Evolutionary conservation across 331 rosid species (phyloP).

Genomic region (Stylosanthes scabra): DNA sequence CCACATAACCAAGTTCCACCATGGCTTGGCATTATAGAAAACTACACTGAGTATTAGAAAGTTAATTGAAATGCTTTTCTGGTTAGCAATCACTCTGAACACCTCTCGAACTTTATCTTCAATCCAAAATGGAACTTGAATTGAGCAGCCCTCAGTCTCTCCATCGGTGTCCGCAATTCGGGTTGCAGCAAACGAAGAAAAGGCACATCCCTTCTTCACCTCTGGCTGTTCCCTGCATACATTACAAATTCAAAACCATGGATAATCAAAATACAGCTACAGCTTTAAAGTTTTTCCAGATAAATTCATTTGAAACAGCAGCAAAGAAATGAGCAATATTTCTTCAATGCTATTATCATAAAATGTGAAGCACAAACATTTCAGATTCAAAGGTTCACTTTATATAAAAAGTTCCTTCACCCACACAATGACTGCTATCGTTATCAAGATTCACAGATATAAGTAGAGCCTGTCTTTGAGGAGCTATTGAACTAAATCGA

Average conservation of each 20-base stretch:
- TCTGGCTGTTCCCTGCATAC: constrained; percentile 87
- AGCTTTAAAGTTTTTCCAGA: neutral
- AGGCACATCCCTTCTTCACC: constrained; percentile 97
- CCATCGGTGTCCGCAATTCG: constrained; percentile 89
- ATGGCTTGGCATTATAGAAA: no score
- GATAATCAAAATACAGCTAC: constrained; percentile 20
- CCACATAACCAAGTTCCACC: neutral
- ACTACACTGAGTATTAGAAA: no score
- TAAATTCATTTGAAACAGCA: constrained; percentile 6
- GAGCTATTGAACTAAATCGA: constrained; percentile 19
- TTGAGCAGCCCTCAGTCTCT: constrained; percentile 58
- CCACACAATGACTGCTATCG: constrained; percentile 5
- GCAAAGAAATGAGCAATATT: neutral
- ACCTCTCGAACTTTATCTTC: neutral
- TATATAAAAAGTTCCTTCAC: constrained; percentile 3
- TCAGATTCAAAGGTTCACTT: constrained; percentile 27
- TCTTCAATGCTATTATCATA: neutral
- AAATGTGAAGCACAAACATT: neutral
- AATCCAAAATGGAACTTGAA: constrained; percentile 27
- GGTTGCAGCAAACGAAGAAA: constrained; percentile 97
- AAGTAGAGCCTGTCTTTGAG: neutral
- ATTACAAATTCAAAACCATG: neutral
- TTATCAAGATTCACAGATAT: neutral
- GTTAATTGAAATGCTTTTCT: no score
- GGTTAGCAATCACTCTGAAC: no score